phyloP scores from a whole-genome alignment of 1,284 basidiomycete species.

The Irpex rosettiformis region DNA sequence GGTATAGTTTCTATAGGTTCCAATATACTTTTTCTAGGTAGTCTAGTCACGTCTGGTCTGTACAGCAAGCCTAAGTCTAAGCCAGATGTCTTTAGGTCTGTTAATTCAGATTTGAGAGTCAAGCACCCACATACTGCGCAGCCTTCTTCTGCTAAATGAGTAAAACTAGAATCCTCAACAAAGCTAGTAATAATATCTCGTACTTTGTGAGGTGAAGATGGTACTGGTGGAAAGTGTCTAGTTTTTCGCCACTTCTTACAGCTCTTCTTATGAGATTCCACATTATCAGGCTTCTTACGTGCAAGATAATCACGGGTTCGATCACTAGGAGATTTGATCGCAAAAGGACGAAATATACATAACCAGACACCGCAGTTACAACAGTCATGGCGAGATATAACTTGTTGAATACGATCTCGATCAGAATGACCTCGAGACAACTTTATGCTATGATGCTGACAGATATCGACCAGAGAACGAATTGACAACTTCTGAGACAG shows the following conservation, averaged over 20 bases:
- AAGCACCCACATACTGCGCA: constrained; percentile 15
- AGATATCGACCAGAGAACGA: too few relatives aligned
- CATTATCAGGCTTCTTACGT: not conserved
- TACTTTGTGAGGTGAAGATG: not conserved
- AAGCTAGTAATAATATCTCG: not conserved
- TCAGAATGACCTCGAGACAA: too few relatives aligned
- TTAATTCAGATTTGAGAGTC: not conserved
- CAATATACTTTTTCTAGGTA: not conserved
- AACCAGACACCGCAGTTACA: too few relatives aligned
- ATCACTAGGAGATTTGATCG: not conserved
- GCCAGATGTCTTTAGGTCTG: not conserved
- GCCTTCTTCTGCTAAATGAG: constrained; percentile 9
- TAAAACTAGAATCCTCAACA: not conserved
- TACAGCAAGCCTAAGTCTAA: not conserved
- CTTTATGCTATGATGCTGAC: too few relatives aligned
- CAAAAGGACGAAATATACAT: not conserved
- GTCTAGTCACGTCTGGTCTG: not conserved
- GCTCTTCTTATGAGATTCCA: not conserved
- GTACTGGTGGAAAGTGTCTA: not conserved
- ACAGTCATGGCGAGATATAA: too few relatives aligned
- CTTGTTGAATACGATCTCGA: too few relatives aligned
- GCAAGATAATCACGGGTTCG: not conserved
- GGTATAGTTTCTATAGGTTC: not conserved
- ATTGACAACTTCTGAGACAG: too few relatives aligned
- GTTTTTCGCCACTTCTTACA: not conserved